Evolutionary conservation across 305 asterid species (phyloP).

Genomic region (Salvia sclarea): DNA sequence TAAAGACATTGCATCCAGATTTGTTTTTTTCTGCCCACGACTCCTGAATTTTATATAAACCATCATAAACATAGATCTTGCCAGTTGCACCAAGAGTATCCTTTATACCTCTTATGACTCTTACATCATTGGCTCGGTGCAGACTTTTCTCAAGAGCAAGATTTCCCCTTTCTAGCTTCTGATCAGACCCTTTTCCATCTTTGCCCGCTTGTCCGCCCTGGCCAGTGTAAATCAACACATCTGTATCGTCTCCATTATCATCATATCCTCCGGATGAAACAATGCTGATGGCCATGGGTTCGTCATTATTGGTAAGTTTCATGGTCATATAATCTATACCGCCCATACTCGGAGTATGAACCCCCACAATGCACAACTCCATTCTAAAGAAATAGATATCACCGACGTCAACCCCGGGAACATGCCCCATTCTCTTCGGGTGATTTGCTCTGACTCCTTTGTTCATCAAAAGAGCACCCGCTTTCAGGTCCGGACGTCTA

Average conservation of each 20-base stretch:
- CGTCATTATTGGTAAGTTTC: constrained; percentile 60
- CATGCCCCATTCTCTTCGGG: constrained; percentile 60
- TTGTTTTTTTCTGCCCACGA: constrained; percentile 76
- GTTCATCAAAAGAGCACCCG: constrained; percentile 63
- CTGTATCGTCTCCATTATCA: constrained; percentile 69
- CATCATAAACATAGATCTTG: constrained; percentile 80
- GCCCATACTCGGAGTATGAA: constrained; percentile 87
- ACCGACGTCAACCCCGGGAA: constrained; percentile 82
- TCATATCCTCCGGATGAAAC: constrained; percentile 94
- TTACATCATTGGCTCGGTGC: constrained; percentile 78
- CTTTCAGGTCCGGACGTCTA: constrained; percentile 75
- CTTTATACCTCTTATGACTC: constrained; percentile 78
- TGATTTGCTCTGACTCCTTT: constrained; percentile 69
- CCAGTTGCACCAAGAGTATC: constrained; percentile 47
- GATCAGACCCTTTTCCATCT: constrained; percentile 81
- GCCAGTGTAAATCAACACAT: constrained; percentile 74
- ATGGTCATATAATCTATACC: constrained; percentile 82
- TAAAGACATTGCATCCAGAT: constrained; percentile 72
- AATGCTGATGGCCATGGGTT: constrained; percentile 84
- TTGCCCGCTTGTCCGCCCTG: constrained; percentile 79
- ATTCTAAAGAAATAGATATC: constrained; percentile 86
- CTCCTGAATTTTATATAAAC: constrained; percentile 73
- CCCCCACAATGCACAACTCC: constrained; percentile 79
- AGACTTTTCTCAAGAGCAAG: constrained; percentile 83
- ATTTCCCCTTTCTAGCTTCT: constrained; percentile 90